These are phyloP conservation scores for Ophiostoma angusticollis DNA, from an alignment of 2,329 filamentous ascomycete genomes.

Conservation along the genomic window DNA sequence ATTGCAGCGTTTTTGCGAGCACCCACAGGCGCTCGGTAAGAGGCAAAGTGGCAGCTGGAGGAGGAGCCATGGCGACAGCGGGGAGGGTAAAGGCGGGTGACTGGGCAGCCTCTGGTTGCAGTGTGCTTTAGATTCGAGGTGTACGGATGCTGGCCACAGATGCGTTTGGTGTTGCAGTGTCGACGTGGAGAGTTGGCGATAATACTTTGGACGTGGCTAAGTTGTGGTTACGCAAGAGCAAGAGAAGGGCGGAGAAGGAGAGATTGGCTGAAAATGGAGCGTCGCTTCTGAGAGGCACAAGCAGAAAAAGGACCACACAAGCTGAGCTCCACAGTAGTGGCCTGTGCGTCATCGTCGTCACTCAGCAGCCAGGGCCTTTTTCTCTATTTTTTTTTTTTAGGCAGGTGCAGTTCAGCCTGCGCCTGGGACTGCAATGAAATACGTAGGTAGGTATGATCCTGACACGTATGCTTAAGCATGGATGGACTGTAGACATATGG, in stretches of 20 bases:
- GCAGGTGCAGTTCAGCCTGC: no score
- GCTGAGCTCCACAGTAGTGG: conserved; percentile 3
- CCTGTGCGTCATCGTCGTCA: conserved; percentile 9
- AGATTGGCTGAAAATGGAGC: no score
- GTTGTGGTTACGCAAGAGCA: no score
- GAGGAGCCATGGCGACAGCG: conserved; percentile 50
- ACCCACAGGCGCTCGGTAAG: conserved; percentile 61
- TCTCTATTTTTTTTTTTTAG: no score
- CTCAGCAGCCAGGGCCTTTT: no score
- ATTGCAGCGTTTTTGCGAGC: conserved; percentile 85
- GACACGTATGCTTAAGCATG: no score
- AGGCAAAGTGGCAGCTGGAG: conserved; percentile 55
- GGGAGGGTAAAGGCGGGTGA: background rate
- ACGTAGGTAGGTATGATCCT: no score
- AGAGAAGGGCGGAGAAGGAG: conserved; percentile 3
- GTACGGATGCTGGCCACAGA: background rate
- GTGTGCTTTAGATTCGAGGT: background rate
- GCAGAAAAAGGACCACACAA: background rate
- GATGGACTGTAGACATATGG: no score
- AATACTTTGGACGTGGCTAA: no score
- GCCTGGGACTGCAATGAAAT: no score
- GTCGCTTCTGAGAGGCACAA: background rate
- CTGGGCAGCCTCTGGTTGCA: background rate
- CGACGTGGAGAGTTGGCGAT: no score
- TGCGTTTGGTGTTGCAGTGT: no score